A percentile compares a stretch with the other conserved stretches of the same genome.
phyloP scores from a whole-genome alignment of 768 basidiomycete genomes.

The Mycena venus region DNA sequence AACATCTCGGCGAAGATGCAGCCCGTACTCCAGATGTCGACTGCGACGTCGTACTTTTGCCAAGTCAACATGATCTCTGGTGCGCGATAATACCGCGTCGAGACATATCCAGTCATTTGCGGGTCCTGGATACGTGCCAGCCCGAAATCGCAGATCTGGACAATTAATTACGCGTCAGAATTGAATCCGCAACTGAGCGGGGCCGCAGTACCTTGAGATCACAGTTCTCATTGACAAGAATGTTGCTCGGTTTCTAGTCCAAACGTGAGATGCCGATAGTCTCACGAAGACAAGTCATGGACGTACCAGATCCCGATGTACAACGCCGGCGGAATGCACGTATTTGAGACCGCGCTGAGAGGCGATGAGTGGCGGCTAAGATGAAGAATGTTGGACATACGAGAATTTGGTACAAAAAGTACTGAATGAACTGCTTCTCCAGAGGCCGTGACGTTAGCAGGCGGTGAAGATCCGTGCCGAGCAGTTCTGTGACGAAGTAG shows the following conservation, averaged over 20 bases:
- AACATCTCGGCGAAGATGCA: slow-evolving; percentile 99
- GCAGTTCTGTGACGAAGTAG: slow-evolving; percentile 98
- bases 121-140: slow-evolving; percentile 98
- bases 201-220: slow-evolving; percentile 85
- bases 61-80: slow-evolving; percentile 99
- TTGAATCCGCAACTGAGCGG: not conserved
- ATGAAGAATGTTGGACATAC: slow-evolving; percentile 58
- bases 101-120: slow-evolving; percentile 99
- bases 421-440: slow-evolving; percentile 99
- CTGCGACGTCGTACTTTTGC: slow-evolving; percentile 99
- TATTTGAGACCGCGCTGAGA: slow-evolving; percentile 96
- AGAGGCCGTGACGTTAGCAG: slow-evolving; percentile 95
- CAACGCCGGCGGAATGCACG: slow-evolving; percentile 98
- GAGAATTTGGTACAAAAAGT: slow-evolving; percentile 99
- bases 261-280: slow-evolving; percentile 2
- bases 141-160: slow-evolving; percentile 97
- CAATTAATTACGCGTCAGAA: slow-evolving; percentile 14
- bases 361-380: slow-evolving; percentile 7
- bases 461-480: slow-evolving; percentile 98
- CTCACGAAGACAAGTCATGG: not conserved
- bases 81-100: slow-evolving; percentile 98
- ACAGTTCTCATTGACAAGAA: slow-evolving; percentile 99
- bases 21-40: slow-evolving; percentile 99
- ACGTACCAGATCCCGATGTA: slow-evolving; percentile 94
- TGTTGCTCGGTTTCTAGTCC: slow-evolving; percentile 95